Evolutionary conservation across 495 filamentous ascomycete genomes (phyloP).

Genomic region (Podospora tetraspora): DNA sequence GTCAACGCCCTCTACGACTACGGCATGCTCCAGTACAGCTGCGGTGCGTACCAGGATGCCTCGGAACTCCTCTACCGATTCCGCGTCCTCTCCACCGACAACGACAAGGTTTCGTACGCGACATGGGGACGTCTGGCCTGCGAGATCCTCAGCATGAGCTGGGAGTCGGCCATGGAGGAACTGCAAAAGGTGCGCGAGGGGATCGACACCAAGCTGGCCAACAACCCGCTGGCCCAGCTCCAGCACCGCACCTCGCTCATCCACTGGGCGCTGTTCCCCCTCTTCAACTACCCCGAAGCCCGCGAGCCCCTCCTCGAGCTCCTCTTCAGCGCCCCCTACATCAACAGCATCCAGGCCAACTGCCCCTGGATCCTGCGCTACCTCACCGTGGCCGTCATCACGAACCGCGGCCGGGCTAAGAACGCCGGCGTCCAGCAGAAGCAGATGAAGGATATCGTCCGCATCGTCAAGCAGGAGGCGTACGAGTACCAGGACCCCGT

Average conservation of each 20-base stretch:
- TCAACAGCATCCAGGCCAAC: slow-evolving; percentile 98
- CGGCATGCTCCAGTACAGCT: slow-evolving; percentile 93
- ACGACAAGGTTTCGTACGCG: slow-evolving; percentile 89
- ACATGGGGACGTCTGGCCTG: slow-evolving; percentile 95
- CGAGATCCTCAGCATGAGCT: slow-evolving; percentile 87
- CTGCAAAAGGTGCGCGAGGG: slow-evolving; percentile 86
- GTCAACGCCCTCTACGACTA: slow-evolving; percentile 90
- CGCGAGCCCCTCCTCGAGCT: slow-evolving; percentile 87
- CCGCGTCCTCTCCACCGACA: slow-evolving; percentile 93
- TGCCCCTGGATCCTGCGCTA: slow-evolving; percentile 97
- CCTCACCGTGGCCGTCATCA: slow-evolving; percentile 91
- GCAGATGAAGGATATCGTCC: slow-evolving; percentile 93
- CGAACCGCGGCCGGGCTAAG: slow-evolving; percentile 76
- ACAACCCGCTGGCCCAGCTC: slow-evolving; percentile 90
- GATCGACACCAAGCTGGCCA: slow-evolving; percentile 88
- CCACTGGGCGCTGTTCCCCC: slow-evolving; percentile 97
- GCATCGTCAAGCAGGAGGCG: slow-evolving; percentile 89
- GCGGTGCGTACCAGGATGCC: slow-evolving; percentile 83
- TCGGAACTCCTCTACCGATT: slow-evolving; percentile 91
- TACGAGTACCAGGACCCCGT: slow-evolving; percentile 97
- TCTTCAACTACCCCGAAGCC: slow-evolving; percentile 94
- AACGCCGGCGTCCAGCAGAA: slow-evolving; percentile 89
- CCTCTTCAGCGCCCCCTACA: slow-evolving; percentile 92
- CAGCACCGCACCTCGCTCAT: slow-evolving; percentile 93
- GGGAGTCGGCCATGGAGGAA: slow-evolving; percentile 95